phyloP scores from a whole-genome alignment of 2,329 filamentous ascomycete species.

The Talaromyces sp. region DNA sequence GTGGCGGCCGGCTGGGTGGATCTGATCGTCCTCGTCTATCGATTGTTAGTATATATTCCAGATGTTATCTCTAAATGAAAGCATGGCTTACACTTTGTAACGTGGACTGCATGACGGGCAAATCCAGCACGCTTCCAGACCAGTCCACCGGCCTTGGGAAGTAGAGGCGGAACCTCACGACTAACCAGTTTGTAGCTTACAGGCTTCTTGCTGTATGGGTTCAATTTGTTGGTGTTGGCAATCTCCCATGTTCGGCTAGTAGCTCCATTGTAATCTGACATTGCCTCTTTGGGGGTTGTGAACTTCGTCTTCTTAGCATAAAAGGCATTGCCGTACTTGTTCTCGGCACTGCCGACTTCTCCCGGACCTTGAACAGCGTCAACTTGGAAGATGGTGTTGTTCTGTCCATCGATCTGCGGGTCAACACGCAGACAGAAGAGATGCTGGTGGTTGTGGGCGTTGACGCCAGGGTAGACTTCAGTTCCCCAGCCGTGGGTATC shows the following conservation, averaged over 20 bases:
- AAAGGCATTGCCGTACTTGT: constrained; percentile 87
- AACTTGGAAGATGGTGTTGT: constrained; percentile 80
- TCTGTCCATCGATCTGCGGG: constrained; percentile 77
- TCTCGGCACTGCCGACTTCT: constrained; percentile 74
- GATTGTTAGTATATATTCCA: constrained; percentile 5
- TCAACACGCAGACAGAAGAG: constrained; percentile 88
- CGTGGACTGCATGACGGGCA: constrained; percentile 79
- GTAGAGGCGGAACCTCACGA: constrained; percentile 71
- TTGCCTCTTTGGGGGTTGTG: constrained; percentile 63
- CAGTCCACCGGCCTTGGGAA: constrained; percentile 76
- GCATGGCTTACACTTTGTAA: constrained; percentile 71
- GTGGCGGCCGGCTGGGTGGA: constrained; percentile 82
- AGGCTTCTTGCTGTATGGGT: constrained; percentile 81
- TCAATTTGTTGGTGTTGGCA: constrained; percentile 75
- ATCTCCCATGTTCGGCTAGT: constrained; percentile 89
- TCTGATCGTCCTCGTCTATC: constrained; percentile 71
- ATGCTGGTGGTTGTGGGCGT: constrained; percentile 95
- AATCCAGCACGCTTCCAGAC: constrained; percentile 91
- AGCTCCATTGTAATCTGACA: constrained; percentile 75
- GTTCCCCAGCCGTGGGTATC: constrained; percentile 85
- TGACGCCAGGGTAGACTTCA: constrained; percentile 84
- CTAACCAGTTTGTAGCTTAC: constrained; percentile 86
- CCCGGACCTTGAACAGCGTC: constrained; percentile 70
- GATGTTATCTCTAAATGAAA: constrained; percentile 6
- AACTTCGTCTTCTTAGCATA: constrained; percentile 80